Conservation (phyloP, 805 yeast species). For the Kodamaea jinghongensis region DNA sequence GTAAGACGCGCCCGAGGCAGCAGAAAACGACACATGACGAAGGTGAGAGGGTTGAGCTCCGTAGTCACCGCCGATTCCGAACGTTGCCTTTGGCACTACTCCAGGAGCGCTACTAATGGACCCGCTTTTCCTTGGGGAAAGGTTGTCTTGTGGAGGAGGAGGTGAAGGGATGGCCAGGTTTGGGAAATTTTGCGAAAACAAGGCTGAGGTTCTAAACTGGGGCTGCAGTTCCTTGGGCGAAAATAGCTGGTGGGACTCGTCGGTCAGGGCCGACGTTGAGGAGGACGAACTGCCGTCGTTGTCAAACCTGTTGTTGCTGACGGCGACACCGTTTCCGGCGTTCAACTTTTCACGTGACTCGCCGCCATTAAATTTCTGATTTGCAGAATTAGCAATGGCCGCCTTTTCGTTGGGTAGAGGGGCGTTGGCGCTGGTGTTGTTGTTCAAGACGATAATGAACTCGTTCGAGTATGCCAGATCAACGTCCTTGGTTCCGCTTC, state of each 20-base stretch:
- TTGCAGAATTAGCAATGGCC: slow-evolving; percentile 3
- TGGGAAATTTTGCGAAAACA: slow-evolving; percentile 7
- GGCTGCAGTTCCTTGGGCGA: slow-evolving; percentile 10
- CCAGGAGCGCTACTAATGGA: slow-evolving; percentile 1
- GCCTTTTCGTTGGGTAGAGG: slow-evolving; percentile 29
- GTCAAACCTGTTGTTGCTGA: not conserved
- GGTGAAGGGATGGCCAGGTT: slow-evolving; percentile 5
- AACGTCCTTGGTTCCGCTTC: slow-evolving; percentile 24
- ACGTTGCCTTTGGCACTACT: slow-evolving; percentile 5
- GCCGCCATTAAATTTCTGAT: slow-evolving; percentile 9
- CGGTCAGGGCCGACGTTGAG: slow-evolving; percentile 5
- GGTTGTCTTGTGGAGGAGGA: slow-evolving; percentile 1
- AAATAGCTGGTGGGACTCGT: slow-evolving; percentile 6
- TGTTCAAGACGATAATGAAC: slow-evolving; percentile 50
- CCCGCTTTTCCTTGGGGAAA: slow-evolving; percentile 4
- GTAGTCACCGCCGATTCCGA: slow-evolving; percentile 7
- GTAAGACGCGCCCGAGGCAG: slow-evolving; percentile 60
- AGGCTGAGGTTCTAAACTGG: slow-evolving; percentile 14
- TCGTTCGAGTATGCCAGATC: slow-evolving; percentile 34
- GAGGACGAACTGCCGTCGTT: slow-evolving; percentile 6
- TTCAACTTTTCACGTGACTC: not conserved
- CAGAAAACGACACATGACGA: slow-evolving; percentile 62
- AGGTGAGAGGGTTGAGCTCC: slow-evolving; percentile 13
- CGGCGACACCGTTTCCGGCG: not conserved
- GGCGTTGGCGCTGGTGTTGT: slow-evolving; percentile 51